Evolutionary conservation across 2,329 filamentous ascomycete species (phyloP), one percentile per base, ranked within the genome.

Genomic region (Diaporthe humulicola): DNA sequence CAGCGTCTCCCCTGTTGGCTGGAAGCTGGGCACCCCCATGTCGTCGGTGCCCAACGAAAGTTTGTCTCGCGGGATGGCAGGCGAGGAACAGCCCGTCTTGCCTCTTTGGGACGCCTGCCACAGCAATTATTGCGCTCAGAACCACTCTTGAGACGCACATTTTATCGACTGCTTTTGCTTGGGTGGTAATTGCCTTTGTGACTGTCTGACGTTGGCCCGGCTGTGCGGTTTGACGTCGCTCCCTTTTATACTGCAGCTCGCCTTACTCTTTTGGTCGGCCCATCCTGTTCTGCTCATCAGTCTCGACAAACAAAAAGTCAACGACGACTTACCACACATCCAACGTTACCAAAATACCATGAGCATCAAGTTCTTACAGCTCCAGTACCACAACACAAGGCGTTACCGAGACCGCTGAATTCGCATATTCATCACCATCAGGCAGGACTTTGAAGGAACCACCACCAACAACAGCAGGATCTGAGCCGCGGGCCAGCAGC

Each of bases 1-100:
- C 72, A 72, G 58, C 74, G 70, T 61, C 61, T 76, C 69, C 74
- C 74, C 74, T 74, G 74, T 74, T 74, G 74, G 73, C 56, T 74
- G 73, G 36, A 40, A 57, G 57, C 70, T 72, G 70, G 57, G 70
- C 58, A 54, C 48, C 22, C 73, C 48, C 56, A 70, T 71, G 74
- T 74, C 58, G 28, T 76, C 73, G 74, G 64, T 76, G 74, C 74
- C 74, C 74, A 76, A 76, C 74, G 69, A 67, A 67, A 33, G 60
- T 64, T 71, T 60, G 72, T 66, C 36, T 57, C 66, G 54, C 64
- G 71, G 66, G 57, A 74, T 30, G 25, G 64, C 40, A 66, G 66
- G 64, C 71, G 48, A 48, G 40, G 64, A 33, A 36, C 48, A 45
- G 52, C 38, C 36, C 42, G 57, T 56, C 73, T 74, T 67, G n/a